phyloP scores from a whole-genome alignment of 1,139 yeast species.

The Magnusiomyces paraingens region DNA sequence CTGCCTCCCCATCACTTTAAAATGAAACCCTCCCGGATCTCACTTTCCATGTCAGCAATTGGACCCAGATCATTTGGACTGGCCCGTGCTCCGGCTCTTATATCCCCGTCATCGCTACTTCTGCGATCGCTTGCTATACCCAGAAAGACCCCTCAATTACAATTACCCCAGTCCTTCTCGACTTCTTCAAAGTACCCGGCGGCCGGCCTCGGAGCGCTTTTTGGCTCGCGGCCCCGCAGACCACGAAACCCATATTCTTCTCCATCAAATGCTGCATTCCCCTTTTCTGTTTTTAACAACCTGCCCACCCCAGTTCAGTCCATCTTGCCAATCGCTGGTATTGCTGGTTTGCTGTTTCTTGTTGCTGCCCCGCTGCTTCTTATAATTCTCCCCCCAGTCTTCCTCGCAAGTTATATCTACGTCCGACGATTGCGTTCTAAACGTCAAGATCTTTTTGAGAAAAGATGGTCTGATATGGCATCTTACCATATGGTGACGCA shows the following conservation, averaged over 20 bases:
- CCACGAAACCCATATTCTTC: no score
- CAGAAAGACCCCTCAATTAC: background rate
- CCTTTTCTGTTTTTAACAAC: slow-evolving; percentile 3
- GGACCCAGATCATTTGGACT: no score
- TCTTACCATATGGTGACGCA: slow-evolving; percentile 23
- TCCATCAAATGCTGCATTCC: background rate
- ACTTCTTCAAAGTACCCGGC: background rate
- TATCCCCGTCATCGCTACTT: background rate
- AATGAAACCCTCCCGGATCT: no score
- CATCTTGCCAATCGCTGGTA: slow-evolving; percentile 13
- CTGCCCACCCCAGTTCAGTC: slow-evolving; percentile 14
- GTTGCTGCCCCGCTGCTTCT: slow-evolving; percentile 24
- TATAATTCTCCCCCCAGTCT: slow-evolving; percentile 22
- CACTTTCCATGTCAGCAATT: no score
- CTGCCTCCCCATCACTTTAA: no score
- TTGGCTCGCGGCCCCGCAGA: no score
- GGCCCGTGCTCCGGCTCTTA: no score
- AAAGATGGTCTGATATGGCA: slow-evolving; percentile 28
- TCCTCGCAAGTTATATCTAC: slow-evolving; percentile 22
- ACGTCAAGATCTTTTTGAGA: slow-evolving; percentile 21
- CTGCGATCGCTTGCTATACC: background rate
- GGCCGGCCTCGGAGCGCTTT: background rate
- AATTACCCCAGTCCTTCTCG: background rate
- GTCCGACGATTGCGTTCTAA: slow-evolving; percentile 18
- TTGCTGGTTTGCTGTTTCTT: slow-evolving; percentile 18